These are phyloP conservation scores for Centrapalus pauciflorus DNA, from an alignment of 129 eudicot genomes.

Conservation along the genomic window DNA sequence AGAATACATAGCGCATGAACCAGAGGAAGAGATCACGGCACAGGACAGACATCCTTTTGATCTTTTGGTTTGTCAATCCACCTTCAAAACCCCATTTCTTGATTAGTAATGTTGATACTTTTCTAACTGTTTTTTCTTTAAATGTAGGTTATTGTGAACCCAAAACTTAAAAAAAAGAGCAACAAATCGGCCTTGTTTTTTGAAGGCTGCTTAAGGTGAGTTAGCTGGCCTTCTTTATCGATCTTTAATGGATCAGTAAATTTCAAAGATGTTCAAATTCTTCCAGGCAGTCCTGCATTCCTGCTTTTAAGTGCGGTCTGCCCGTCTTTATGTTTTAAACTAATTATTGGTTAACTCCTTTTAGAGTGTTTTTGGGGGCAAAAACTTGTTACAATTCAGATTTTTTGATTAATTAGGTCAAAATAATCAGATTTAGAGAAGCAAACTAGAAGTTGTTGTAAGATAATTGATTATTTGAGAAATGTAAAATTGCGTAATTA, in stretches of 20 bases:
- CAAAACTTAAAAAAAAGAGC: slow-evolving; percentile 53
- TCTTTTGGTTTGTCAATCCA: slow-evolving; percentile 58
- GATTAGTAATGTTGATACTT: neutral
- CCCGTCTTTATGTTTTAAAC: no score
- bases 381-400: no score
- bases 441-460: no score
- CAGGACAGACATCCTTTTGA: slow-evolving; percentile 77
- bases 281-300: neutral
- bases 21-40: slow-evolving; percentile 61
- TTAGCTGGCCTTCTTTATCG: neutral
- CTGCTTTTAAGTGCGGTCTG: neutral
- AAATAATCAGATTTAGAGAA: no score
- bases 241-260: neutral
- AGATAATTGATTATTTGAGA: no score
- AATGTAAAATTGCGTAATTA: no score
- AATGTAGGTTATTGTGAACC: slow-evolving; percentile 74
- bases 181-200: slow-evolving; percentile 68
- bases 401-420: no score
- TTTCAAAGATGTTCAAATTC: neutral
- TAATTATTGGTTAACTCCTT: no score
- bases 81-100: neutral
- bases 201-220: slow-evolving; percentile 86
- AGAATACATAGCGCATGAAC: slow-evolving; percentile 63
- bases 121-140: neutral
- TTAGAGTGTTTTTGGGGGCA: no score